A percentile compares a stretch with the other conserved stretches of the same genome.
Evolutionary conservation across 2,329 filamentous ascomycete species (phyloP).

Genomic region (Beauveria scarabaeidicola): DNA sequence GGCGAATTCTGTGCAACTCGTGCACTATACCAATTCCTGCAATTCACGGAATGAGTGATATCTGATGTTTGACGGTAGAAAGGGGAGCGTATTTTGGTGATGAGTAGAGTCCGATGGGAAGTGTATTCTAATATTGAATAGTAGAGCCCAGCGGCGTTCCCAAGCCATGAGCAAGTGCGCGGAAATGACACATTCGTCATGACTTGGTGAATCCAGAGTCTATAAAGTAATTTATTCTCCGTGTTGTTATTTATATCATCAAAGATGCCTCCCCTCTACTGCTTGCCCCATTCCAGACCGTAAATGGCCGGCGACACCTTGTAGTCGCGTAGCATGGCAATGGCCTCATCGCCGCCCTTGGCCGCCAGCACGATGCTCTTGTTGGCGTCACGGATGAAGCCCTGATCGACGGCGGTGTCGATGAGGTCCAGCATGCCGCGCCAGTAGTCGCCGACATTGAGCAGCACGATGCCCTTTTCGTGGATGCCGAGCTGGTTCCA

Average conservation of each 20-base stretch:
- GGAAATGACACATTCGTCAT: background rate
- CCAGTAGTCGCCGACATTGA: conserved; percentile 89
- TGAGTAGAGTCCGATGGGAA: background rate
- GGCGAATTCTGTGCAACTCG: conserved; percentile 15
- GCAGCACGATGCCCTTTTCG: conserved; percentile 64
- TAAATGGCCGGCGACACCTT: conserved; percentile 65
- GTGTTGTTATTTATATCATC: background rate
- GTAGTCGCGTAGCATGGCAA: conserved; percentile 64
- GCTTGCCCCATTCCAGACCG: conserved; percentile 71
- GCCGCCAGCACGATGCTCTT: conserved; percentile 73
- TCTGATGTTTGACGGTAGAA: background rate
- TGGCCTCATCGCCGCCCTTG: conserved; percentile 60
- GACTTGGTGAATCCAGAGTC: background rate
- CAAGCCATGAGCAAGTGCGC: background rate
- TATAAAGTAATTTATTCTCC: background rate
- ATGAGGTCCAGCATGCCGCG: conserved; percentile 81
- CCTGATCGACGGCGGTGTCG: conserved; percentile 60
- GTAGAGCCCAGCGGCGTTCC: background rate
- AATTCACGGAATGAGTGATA: background rate
- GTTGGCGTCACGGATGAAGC: conserved; percentile 67
- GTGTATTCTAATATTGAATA: background rate
- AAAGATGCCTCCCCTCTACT: conserved; percentile 30
- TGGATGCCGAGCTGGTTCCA: conserved; percentile 99
- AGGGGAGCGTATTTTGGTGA: background rate
- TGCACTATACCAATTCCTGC: conserved; percentile 5